A percentile compares a stretch with the other conserved stretches of the same genome.
phyloP scores from a whole-genome alignment of 1,284 basidiomycete species.

The Marasmius sp. region DNA sequence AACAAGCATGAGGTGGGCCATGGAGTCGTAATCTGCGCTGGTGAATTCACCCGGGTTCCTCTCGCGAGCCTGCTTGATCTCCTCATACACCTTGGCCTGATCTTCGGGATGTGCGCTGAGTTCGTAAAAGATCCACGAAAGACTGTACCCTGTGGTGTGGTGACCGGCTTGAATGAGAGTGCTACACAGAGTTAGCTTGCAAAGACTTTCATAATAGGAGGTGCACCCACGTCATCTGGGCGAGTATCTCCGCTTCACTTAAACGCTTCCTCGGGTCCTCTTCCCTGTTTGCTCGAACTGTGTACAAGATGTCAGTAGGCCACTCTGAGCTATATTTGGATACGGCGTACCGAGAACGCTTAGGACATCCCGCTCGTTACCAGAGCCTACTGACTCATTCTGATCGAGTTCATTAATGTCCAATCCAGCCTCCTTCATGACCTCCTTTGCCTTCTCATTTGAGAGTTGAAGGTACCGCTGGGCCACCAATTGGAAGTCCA shows the following conservation, averaged over 20 bases:
- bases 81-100: slow-evolving; percentile 10
- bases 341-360: slow-evolving; percentile 23
- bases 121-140: slow-evolving; percentile 16
- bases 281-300: slow-evolving; percentile 19
- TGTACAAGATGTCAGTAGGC: too few species aligned
- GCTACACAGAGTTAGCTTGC: background rate
- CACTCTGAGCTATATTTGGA: too few species aligned
- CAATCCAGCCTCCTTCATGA: background rate
- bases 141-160: slow-evolving; percentile 13
- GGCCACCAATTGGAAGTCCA: background rate
- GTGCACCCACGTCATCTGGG: slow-evolving; percentile 8
- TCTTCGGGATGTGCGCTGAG: slow-evolving; percentile 14
- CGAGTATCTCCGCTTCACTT: slow-evolving; percentile 26
- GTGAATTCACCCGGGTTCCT: background rate
- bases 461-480: background rate
- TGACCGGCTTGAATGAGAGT: slow-evolving; percentile 16
- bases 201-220: background rate
- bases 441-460: background rate
- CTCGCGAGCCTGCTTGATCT: slow-evolving; percentile 1
- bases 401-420: background rate
- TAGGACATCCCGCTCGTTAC: slow-evolving; percentile 20
- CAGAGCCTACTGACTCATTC: background rate
- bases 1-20: background rate
- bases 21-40: background rate
- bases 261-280: slow-evolving; percentile 21